A percentile compares a stretch with the other conserved stretches of the same genome.
Evolutionary conservation across 106 monocot genomes (phyloP).

Genomic region (Dendrobium chrysotoxum): DNA sequence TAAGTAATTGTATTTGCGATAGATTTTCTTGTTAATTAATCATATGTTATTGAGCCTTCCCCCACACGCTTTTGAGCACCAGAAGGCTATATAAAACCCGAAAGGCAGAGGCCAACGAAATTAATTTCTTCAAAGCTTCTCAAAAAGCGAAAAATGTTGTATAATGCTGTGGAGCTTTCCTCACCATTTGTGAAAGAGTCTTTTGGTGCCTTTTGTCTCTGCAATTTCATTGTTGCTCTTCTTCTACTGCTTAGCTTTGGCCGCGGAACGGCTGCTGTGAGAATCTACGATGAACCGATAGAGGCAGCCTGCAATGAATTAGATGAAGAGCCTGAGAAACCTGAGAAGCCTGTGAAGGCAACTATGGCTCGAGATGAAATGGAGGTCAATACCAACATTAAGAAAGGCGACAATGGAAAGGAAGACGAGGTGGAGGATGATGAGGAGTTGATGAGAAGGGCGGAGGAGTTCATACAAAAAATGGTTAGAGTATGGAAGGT

Average conservation of each 20-base stretch:
- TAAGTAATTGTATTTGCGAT: background rate
- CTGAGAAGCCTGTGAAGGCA: too few relatives aligned
- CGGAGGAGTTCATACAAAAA: too few relatives aligned
- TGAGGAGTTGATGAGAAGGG: too few relatives aligned
- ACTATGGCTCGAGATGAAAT: too few relatives aligned
- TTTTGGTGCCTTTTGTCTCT: conserved; percentile 3
- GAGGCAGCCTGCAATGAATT: background rate
- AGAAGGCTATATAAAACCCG: background rate
- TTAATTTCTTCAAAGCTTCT: background rate
- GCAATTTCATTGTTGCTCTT: conserved; percentile 2
- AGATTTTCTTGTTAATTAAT: background rate
- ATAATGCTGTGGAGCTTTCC: background rate
- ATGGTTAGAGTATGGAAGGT: background rate
- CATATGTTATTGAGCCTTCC: background rate
- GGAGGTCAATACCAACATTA: too few relatives aligned
- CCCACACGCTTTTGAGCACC: background rate
- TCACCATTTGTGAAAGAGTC: background rate
- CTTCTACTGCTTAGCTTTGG: background rate
- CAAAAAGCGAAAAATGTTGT: background rate
- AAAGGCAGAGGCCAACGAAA: background rate
- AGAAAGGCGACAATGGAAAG: too few relatives aligned
- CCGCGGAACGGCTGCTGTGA: background rate
- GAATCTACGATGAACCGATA: background rate
- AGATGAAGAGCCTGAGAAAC: background rate
- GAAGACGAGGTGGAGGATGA: too few relatives aligned